Conservation (phyloP, 345 rosid genomes). For the Arabis alpina region DNA sequence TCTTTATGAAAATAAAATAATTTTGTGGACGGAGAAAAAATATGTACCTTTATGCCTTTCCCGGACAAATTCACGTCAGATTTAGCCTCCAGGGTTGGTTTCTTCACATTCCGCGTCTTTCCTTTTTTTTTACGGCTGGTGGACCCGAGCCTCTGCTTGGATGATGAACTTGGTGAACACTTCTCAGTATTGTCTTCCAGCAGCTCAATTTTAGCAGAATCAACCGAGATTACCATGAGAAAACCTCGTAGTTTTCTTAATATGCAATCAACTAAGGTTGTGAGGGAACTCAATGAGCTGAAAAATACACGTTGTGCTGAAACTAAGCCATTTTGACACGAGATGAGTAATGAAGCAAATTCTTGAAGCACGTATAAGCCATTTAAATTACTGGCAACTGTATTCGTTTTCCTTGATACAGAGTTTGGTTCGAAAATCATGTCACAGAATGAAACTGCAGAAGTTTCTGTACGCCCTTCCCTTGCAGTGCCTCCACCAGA, state of each 20-base stretch:
- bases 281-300: slow-evolving; percentile 68
- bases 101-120: slow-evolving; percentile 54
- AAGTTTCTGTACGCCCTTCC: slow-evolving; percentile 44
- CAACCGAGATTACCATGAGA: slow-evolving; percentile 71
- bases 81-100: slow-evolving; percentile 44
- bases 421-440: slow-evolving; percentile 34
- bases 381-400: slow-evolving; percentile 47
- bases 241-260: slow-evolving; percentile 75
- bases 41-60: slow-evolving; percentile 56
- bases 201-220: slow-evolving; percentile 79
- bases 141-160: slow-evolving; percentile 56
- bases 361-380: slow-evolving; percentile 67
- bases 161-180: slow-evolving; percentile 53
- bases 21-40: slow-evolving; percentile 5
- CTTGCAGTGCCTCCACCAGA: slow-evolving; percentile 47
- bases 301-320: slow-evolving; percentile 56
- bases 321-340: slow-evolving; percentile 48
- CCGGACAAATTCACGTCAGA: slow-evolving; percentile 33
- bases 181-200: slow-evolving; percentile 61
- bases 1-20: slow-evolving; percentile 24
- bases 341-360: slow-evolving; percentile 47
- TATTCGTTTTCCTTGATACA: slow-evolving; percentile 42
- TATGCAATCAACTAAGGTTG: slow-evolving; percentile 69
- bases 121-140: slow-evolving; percentile 64
- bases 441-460: slow-evolving; percentile 31